These are phyloP conservation scores for Fusarium succisae DNA, from an alignment of 2,329 filamentous ascomycete species.

Conservation along the genomic window DNA sequence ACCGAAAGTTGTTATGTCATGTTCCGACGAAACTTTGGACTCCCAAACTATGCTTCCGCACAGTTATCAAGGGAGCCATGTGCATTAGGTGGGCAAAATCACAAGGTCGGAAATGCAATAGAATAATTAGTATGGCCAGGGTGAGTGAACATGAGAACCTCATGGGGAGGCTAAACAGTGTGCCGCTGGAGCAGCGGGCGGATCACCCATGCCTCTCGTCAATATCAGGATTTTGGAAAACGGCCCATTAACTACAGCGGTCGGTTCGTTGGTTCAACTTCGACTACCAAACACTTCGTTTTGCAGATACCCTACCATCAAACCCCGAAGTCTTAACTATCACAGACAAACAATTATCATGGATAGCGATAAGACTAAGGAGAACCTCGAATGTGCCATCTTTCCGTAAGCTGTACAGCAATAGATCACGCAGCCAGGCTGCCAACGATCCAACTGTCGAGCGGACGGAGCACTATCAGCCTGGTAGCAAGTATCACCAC, in stretches of 20 bases:
- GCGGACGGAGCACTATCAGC: not conserved
- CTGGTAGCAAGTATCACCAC: not conserved
- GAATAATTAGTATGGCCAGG: rapidly evolving
- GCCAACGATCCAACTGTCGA: not conserved
- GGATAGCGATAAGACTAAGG: not conserved
- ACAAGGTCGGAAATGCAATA: not conserved
- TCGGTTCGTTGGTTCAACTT: rapidly evolving
- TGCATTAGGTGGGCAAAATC: not conserved
- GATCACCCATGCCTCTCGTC: not conserved
- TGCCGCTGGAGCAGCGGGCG: not conserved
- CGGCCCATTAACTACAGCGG: not conserved
- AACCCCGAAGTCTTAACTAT: no score
- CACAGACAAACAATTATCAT: no score
- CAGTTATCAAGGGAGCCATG: not conserved
- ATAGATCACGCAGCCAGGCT: not conserved
- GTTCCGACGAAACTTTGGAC: not conserved
- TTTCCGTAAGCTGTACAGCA: rapidly evolving
- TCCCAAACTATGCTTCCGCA: not conserved
- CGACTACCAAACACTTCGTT: rapidly evolving
- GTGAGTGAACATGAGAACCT: not conserved
- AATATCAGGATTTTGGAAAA: not conserved
- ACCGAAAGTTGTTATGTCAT: rapidly evolving
- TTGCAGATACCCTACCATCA: no score
- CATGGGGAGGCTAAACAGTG: rapidly evolving
- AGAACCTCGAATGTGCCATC: not conserved